Evolutionary conservation across 2,329 filamentous ascomycete species (phyloP).

Genomic region (Talaromyces rugulosus): DNA sequence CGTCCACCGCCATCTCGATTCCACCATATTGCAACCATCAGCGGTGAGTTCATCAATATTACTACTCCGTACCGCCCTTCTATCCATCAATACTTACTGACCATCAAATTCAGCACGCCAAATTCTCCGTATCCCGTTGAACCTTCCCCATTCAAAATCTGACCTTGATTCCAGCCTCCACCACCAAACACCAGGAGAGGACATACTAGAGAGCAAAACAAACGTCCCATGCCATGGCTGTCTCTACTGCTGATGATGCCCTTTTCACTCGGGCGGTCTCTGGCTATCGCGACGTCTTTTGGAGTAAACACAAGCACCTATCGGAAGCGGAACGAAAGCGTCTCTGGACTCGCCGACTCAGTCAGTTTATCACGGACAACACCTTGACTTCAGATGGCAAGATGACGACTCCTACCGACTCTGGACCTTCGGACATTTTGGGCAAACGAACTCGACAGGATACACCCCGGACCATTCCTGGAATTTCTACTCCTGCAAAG

Average conservation of each 20-base stretch:
- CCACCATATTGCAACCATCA: conserved; percentile 5
- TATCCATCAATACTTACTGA: neutral
- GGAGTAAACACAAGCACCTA: conserved; percentile 37
- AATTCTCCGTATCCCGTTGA: neutral
- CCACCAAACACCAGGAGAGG: conserved; percentile 5
- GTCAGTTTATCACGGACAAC: conserved; percentile 33
- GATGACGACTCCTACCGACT: conserved; percentile 8
- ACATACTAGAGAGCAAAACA: conserved; percentile 13
- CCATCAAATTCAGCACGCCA: neutral
- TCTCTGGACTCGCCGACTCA: conserved; percentile 37
- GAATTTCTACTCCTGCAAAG: conserved; percentile 37
- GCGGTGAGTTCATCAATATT: neutral
- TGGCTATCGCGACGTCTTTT: conserved; percentile 39
- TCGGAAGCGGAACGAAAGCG: conserved; percentile 37
- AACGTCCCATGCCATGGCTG: conserved; percentile 27
- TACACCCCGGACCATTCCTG: conserved; percentile 35
- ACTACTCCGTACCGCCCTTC: neutral
- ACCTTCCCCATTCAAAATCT: conserved; percentile 14
- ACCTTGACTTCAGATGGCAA: conserved; percentile 18
- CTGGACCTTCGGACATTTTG: conserved; percentile 27
- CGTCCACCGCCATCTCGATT: conserved; percentile 4
- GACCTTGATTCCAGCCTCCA: conserved; percentile 28
- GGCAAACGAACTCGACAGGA: conserved; percentile 42
- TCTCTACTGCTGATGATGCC: conserved; percentile 34
- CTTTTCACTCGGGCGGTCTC: conserved; percentile 39